Conservation (phyloP, 352 stramenopile genomes). For the Phytopythium aichiense region DNA sequence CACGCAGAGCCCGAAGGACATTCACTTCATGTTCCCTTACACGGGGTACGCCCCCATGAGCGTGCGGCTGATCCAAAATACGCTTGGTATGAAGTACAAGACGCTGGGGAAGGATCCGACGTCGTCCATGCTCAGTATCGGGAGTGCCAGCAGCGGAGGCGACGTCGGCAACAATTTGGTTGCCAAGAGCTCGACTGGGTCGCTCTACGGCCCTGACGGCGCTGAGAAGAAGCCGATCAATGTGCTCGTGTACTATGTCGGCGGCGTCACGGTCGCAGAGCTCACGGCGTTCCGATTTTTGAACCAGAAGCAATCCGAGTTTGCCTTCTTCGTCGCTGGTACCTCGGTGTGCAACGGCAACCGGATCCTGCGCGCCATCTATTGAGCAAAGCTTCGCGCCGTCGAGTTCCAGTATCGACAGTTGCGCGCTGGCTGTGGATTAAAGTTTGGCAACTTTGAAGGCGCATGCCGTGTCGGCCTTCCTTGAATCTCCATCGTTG, state of each 20-base stretch:
- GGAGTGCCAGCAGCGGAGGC: slow-evolving; percentile 10
- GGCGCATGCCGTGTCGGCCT: no score
- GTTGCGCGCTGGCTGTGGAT: no score
- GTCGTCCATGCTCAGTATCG: slow-evolving; percentile 19
- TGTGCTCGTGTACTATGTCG: slow-evolving; percentile 83
- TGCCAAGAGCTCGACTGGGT: slow-evolving; percentile 13
- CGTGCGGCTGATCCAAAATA: slow-evolving; percentile 71
- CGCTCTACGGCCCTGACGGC: slow-evolving; percentile 14
- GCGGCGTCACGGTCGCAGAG: slow-evolving; percentile 79
- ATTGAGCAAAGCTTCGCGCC: slow-evolving; percentile 10
- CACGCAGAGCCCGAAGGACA: slow-evolving; percentile 45
- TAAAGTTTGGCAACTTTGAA: no score
- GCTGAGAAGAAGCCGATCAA: slow-evolving; percentile 13
- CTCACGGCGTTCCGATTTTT: slow-evolving; percentile 73
- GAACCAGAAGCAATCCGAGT: slow-evolving; percentile 61
- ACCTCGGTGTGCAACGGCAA: slow-evolving; percentile 74
- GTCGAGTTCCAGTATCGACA: background rate
- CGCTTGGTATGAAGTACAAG: slow-evolving; percentile 70
- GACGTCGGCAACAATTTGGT: slow-evolving; percentile 9
- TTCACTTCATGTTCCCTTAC: slow-evolving; percentile 86
- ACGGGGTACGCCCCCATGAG: slow-evolving; percentile 83
- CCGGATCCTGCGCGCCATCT: slow-evolving; percentile 58
- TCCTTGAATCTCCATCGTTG: no score
- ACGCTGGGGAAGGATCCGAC: slow-evolving; percentile 30
- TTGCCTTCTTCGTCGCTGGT: slow-evolving; percentile 61